A percentile compares a stretch with the other conserved stretches of the same genome.
phyloP scores from a whole-genome alignment of 345 rosid genomes.

The Aethionema arabicum region DNA sequence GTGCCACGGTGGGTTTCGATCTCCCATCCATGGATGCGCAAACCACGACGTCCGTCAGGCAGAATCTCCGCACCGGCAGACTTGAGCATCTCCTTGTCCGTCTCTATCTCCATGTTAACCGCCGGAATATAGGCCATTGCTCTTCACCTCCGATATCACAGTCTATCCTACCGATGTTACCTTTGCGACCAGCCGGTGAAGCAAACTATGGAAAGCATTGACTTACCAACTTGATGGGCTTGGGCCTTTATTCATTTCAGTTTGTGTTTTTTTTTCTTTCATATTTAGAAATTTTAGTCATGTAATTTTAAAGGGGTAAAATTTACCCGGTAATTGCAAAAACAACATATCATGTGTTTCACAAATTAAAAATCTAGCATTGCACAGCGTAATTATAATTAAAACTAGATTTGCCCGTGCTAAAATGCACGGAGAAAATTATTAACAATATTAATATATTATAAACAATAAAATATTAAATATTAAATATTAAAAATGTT shows the following conservation, averaged over 20 bases:
- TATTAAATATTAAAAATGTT: no score
- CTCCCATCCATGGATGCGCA: slow-evolving; percentile 78
- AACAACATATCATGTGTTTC: no score
- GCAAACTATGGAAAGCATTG: slow-evolving; percentile 6
- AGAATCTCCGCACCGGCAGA: slow-evolving; percentile 70
- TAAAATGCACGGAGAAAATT: no score
- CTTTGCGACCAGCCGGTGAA: slow-evolving; percentile 21
- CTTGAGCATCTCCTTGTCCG: slow-evolving; percentile 67
- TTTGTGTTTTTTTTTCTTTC: background rate
- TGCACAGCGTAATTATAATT: no score
- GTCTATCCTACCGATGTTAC: background rate
- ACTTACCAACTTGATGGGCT: slow-evolving; percentile 27
- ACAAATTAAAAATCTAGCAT: no score
- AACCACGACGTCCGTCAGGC: slow-evolving; percentile 62
- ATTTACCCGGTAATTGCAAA: no score
- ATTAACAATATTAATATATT: no score
- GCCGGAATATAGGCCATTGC: slow-evolving; percentile 8
- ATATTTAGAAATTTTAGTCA: no score
- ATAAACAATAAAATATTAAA: no score
- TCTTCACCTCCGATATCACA: slow-evolving; percentile 12
- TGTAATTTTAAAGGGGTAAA: no score
- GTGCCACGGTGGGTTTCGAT: slow-evolving; percentile 68
- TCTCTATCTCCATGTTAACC: slow-evolving; percentile 56
- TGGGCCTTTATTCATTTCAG: slow-evolving; percentile 10
- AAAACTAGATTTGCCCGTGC: no score